phyloP scores from a whole-genome alignment of 2,329 filamentous ascomycete species.

The Colletotrichum sp. region DNA sequence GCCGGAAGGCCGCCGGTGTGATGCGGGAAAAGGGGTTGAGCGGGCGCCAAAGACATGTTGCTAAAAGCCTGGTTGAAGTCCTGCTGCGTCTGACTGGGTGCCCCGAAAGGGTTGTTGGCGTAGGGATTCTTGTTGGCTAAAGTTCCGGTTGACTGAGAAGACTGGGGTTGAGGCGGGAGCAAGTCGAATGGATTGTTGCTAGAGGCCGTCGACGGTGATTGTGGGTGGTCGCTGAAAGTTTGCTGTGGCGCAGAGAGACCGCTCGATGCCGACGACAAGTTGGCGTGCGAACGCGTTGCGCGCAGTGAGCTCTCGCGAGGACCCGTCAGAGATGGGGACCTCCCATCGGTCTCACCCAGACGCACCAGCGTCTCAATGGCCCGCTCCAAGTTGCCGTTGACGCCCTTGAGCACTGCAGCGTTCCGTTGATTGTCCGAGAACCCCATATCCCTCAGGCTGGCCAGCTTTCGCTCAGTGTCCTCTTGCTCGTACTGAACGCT shows the following conservation, averaged over 20 bases:
- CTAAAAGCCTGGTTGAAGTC: slow-evolving; percentile 74
- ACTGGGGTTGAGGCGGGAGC: slow-evolving; percentile 59
- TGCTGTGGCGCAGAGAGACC: slow-evolving; percentile 36
- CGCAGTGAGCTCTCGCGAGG: slow-evolving; percentile 53
- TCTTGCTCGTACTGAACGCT: slow-evolving; percentile 63
- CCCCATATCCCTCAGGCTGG: slow-evolving; percentile 85
- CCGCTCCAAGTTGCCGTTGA: slow-evolving; percentile 84
- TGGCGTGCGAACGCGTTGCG: slow-evolving; percentile 58
- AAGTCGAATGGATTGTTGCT: slow-evolving; percentile 76
- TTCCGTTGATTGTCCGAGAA: slow-evolving; percentile 87
- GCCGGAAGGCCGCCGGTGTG: slow-evolving; percentile 68
- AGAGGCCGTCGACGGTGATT: slow-evolving; percentile 49
- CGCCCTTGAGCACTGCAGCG: slow-evolving; percentile 77
- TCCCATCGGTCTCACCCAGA: slow-evolving; percentile 72
- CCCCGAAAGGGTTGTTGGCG: slow-evolving; percentile 74
- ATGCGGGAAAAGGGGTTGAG: slow-evolving; percentile 73
- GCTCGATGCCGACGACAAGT: slow-evolving; percentile 44
- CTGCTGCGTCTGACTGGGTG: slow-evolving; percentile 47
- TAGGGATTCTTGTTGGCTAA: slow-evolving; percentile 63
- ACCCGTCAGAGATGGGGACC: slow-evolving; percentile 42
- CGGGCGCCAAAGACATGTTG: slow-evolving; percentile 68
- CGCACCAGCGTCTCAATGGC: slow-evolving; percentile 85
- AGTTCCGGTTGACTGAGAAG: slow-evolving; percentile 68
- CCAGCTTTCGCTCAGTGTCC: slow-evolving; percentile 77
- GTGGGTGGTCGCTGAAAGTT: slow-evolving; percentile 22